Percentiles rank a stretch among this genome's conserved stretches.
phyloP scores from a whole-genome alignment of 345 rosid genomes.

The Eucalyptus rudis region DNA sequence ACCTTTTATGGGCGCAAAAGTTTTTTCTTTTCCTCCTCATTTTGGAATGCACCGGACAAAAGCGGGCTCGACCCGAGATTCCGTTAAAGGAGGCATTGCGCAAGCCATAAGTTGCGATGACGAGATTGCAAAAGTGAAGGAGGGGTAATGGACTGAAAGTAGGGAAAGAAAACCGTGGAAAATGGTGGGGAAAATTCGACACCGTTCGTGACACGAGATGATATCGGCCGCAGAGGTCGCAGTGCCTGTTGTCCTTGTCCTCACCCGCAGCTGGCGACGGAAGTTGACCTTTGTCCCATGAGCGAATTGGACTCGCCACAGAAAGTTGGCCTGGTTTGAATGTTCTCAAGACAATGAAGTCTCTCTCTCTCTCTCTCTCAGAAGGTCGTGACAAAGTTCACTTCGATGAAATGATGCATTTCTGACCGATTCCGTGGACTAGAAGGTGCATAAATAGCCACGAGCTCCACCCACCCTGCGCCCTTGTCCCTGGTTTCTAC shows the following conservation, averaged over 20 bases:
- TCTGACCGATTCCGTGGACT: neutral
- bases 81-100: neutral
- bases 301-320: neutral
- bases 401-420: neutral
- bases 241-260: neutral
- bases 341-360: neutral
- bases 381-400: neutral
- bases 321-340: neutral
- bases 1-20: neutral
- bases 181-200: neutral
- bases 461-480: neutral
- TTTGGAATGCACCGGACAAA: neutral
- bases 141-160: neutral
- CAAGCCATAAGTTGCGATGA: neutral
- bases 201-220: neutral
- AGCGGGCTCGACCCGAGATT: neutral
- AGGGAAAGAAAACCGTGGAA: neutral
- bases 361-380: neutral
- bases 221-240: neutral
- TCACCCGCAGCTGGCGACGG: neutral
- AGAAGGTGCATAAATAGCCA: neutral
- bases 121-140: neutral
- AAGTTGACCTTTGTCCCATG: neutral
- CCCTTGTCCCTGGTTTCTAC: neutral
- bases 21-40: rapidly evolving